Conservation (phyloP, 129 eudicot species). For the Kitagawia praeruptora region DNA sequence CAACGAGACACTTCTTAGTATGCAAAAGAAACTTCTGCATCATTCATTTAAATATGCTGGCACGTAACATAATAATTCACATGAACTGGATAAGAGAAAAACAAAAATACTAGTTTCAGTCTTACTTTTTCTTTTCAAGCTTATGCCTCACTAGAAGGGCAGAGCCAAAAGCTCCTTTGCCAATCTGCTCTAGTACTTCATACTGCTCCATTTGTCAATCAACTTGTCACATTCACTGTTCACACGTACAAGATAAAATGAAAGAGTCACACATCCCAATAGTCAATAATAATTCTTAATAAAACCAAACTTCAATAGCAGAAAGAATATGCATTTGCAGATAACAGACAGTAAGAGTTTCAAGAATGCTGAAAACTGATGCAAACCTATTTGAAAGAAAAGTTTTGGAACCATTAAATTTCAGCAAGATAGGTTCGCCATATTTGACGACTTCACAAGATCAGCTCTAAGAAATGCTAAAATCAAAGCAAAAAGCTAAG, state of each 20-base stretch:
- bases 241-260: slow-evolving; percentile 7
- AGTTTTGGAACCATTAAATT: neutral
- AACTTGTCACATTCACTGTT: slow-evolving; percentile 22
- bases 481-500: neutral
- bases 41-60: neutral
- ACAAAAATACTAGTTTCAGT: neutral
- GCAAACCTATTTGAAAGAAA: neutral
- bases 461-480: neutral
- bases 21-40: neutral
- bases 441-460: neutral
- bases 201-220: slow-evolving; percentile 69
- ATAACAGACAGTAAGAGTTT: neutral
- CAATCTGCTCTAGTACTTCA: slow-evolving; percentile 92
- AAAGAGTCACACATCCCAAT: slow-evolving; percentile 7
- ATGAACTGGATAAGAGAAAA: neutral
- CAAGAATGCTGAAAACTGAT: neutral
- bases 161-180: slow-evolving; percentile 93
- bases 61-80: neutral
- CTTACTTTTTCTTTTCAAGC: slow-evolving; percentile 93
- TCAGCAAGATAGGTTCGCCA: neutral
- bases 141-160: slow-evolving; percentile 94
- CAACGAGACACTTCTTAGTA: slow-evolving; percentile 4
- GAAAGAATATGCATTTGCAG: neutral
- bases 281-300: neutral
- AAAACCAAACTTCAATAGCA: neutral